Conservation (phyloP, 2,329 filamentous ascomycete genomes). For the Nemania bipapillata region DNA sequence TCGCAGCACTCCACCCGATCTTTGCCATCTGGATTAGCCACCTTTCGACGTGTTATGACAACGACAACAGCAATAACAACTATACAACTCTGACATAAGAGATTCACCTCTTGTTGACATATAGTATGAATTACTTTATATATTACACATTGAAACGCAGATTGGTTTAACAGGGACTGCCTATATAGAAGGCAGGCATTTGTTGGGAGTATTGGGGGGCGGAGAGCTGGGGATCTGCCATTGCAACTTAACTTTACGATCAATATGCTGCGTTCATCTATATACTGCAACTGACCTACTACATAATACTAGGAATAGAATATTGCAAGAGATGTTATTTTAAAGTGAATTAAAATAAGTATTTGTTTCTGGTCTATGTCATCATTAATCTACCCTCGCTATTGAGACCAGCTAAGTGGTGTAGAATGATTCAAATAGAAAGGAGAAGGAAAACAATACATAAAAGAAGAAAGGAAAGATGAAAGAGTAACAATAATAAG, state of each 20-base stretch:
- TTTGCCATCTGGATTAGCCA: constrained; percentile 3
- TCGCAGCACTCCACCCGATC: not conserved
- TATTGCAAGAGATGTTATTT: not conserved
- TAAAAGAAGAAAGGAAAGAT: not conserved
- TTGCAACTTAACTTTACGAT: not conserved
- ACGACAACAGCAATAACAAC: not conserved
- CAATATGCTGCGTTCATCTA: not conserved
- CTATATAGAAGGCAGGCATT: no score
- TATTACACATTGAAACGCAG: no score
- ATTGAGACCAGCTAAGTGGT: not conserved
- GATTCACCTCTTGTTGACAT: no score
- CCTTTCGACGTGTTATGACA: not conserved
- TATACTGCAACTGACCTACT: not conserved
- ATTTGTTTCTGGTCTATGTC: not conserved
- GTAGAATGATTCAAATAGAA: not conserved
- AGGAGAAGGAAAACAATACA: not conserved
- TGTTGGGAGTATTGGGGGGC: not conserved
- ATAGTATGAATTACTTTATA: no score
- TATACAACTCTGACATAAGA: not conserved
- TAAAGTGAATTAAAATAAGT: not conserved
- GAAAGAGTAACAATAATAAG: not conserved
- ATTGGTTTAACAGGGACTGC: no score
- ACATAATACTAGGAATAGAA: not conserved
- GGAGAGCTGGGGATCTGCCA: not conserved
- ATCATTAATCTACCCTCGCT: not conserved